Conservation (phyloP, 2,329 filamentous ascomycete genomes). For the Penicillium sclerotiorum region DNA sequence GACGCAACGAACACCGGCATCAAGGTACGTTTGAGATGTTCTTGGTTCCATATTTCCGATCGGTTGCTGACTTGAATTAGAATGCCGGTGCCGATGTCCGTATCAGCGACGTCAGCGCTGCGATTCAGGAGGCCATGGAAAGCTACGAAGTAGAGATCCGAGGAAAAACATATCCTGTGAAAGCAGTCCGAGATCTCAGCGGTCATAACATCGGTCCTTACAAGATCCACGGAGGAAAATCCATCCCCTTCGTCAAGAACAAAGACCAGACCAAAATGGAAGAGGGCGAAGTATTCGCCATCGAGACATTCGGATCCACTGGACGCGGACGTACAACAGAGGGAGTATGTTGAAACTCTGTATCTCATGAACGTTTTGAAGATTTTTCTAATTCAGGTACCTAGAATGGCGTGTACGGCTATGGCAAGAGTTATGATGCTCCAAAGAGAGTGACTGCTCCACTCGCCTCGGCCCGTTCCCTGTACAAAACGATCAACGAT, state of each 20-base stretch:
- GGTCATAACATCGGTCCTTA: conserved; percentile 60
- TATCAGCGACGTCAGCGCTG: conserved; percentile 58
- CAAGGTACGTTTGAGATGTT: conserved; percentile 37
- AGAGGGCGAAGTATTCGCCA: conserved; percentile 61
- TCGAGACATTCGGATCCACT: conserved; percentile 61
- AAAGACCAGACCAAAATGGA: conserved; percentile 57
- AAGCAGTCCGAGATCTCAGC: conserved; percentile 57
- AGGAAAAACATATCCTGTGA: conserved; percentile 57
- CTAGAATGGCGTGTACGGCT: conserved; percentile 58
- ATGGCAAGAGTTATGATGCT: conserved; percentile 48
- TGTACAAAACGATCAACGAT: conserved; percentile 62
- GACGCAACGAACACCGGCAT: conserved; percentile 66
- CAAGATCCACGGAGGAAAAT: conserved; percentile 60
- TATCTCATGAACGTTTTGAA: no score
- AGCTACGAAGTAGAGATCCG: conserved; percentile 62
- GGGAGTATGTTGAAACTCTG: conserved; percentile 41
- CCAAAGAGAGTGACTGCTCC: conserved; percentile 35
- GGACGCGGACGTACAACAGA: conserved; percentile 54
- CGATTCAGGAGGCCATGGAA: conserved; percentile 65
- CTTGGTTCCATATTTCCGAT: neutral
- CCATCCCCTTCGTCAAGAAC: conserved; percentile 58
- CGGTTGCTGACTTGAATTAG: conserved; percentile 27
- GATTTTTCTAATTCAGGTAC: no score
- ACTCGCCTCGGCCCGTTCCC: conserved; percentile 57
- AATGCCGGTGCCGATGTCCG: conserved; percentile 59